These are phyloP conservation scores for Phoma sp. DNA, from an alignment of 2,329 filamentous ascomycete species.

Conservation along the genomic window DNA sequence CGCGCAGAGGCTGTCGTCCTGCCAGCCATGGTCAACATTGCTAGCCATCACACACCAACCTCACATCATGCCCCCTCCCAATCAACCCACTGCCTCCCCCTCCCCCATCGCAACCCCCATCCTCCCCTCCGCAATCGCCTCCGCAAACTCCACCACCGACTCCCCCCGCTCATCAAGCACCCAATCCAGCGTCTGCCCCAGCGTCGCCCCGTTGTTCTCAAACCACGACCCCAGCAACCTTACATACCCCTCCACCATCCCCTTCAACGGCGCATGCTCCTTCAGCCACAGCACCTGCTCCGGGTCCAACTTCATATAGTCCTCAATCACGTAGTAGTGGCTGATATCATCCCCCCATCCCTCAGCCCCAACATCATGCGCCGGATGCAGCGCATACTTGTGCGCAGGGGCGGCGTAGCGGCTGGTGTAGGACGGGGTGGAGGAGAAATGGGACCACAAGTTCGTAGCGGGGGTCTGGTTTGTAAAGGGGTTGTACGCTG, in stretches of 20 bases:
- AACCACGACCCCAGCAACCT: constrained; percentile 62
- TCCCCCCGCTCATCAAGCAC: constrained; percentile 63
- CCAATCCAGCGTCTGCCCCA: constrained; percentile 63
- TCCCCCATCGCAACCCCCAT: constrained; percentile 63
- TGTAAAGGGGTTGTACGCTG: constrained; percentile 41
- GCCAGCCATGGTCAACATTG: too few relatives aligned
- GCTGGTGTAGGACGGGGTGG: constrained; percentile 39
- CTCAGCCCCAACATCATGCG: constrained; percentile 62
- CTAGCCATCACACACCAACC: background rate
- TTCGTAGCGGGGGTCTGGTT: constrained; percentile 27
- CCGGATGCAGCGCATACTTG: constrained; percentile 55
- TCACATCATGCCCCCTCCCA: background rate
- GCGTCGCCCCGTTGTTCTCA: constrained; percentile 67
- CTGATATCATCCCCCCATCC: constrained; percentile 69
- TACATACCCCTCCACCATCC: constrained; percentile 63
- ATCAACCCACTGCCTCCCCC: background rate
- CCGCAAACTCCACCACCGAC: constrained; percentile 63
- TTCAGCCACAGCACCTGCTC: constrained; percentile 64
- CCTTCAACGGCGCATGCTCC: constrained; percentile 62
- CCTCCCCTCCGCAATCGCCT: constrained; percentile 72
- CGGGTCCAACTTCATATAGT: constrained; percentile 68
- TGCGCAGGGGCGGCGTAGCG: constrained; percentile 48
- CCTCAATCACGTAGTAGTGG: constrained; percentile 68
- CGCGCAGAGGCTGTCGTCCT: too few relatives aligned
- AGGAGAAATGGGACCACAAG: constrained; percentile 48